Base-by-base conservation (phyloP, 352 stramenopile species). In the Phytophthora ramorum region DNA sequence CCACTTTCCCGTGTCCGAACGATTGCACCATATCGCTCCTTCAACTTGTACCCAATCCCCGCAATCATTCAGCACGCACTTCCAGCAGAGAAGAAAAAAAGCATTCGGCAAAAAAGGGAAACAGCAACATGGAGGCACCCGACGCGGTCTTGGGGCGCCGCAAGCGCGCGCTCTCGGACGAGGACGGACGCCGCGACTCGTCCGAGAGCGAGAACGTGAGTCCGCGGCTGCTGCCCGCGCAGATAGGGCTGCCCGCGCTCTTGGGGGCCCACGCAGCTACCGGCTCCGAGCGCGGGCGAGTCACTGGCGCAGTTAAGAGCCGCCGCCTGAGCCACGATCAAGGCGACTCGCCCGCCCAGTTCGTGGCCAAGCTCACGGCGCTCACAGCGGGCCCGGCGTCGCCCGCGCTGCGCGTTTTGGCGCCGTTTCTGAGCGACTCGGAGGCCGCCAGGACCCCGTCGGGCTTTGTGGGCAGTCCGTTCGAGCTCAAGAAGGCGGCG, bases 111-210 rank as follows among this genome's bases (percentile, higher is more conserved):
- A 32, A 9, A 61, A 49, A 53, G 19, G 24, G 22, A 67, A 59
- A 43, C 35, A 82, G 32, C 61, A 63, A 32, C 37, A 83, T 78
- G 75, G 61, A 86, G 40, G 14, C 24, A 16, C 24, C 44, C 16
- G 37, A 43, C 48, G 52, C 40, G n/a, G 19, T 22, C 58, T 2
- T 20, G 7, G 45, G 47, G 24, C 56, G 61, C 22, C 71, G 74
- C 47, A 86, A 87, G 64, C 75, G 78, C 54, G 45, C 66, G 28
- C 58, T 79, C 19, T 66, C 79, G 7, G 66, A 77, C 14, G 65
- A 51, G n/a, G 54, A 61, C 14, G 66, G 69, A 12, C 34, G 22
- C 13, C 47, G 20, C n/a, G 44, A 54, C 14, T 62, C 63, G 6
- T 60, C 46, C 20, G 47, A 66, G 50, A 66, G 41, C 50, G 71